Evolutionary conservation across 164 flowering plant species (phyloP).

Genomic region (Taxillus chinensis): DNA sequence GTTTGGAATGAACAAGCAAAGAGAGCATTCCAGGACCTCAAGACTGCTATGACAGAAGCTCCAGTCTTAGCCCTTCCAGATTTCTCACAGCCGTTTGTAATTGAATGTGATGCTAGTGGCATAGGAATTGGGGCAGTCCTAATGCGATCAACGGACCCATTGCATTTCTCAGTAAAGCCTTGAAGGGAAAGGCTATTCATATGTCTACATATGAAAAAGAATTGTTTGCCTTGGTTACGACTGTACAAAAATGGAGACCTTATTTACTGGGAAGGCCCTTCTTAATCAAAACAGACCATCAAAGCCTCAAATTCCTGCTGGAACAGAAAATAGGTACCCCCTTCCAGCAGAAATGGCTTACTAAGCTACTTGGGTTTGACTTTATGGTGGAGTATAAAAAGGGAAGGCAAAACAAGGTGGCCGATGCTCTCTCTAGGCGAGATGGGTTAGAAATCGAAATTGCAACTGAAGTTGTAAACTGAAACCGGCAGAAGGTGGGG

Average conservation of each 20-base stretch:
- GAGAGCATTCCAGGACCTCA: no score
- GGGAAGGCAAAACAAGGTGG: neutral
- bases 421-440: neutral
- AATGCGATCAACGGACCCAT: neutral
- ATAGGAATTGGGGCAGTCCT: neutral
- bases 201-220: neutral
- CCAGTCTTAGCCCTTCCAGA: neutral
- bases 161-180: neutral
- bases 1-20: no score
- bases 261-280: neutral
- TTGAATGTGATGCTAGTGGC: neutral
- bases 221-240: neutral
- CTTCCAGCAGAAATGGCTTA: neutral
- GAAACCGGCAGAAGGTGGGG: no score
- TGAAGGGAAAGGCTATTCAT: neutral
- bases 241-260: neutral
- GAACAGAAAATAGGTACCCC: neutral
- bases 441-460: no score
- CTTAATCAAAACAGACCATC: neutral
- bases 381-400: neutral
- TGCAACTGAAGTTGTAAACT: no score
- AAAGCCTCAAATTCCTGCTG: neutral
- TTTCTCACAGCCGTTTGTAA: neutral
- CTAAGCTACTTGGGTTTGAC: neutral
- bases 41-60: no score